Base-by-base conservation (phyloP, 2,329 filamentous ascomycete species). In the Fusarium chuoi region DNA sequence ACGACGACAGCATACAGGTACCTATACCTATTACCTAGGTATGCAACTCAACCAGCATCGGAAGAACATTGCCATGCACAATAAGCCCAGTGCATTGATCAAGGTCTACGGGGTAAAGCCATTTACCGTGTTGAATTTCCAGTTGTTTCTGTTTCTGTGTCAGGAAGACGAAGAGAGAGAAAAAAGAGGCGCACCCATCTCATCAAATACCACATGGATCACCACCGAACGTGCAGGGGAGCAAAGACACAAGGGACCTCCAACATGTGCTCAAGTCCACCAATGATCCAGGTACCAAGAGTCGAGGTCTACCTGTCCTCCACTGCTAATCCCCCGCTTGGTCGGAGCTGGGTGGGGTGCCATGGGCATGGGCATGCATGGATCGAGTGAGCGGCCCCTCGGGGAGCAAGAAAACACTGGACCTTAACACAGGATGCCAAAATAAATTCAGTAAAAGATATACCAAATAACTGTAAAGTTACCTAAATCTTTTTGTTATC, bases 261-360 rank as follows among this genome's bases (percentile, higher is more conserved):
- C 65, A 51, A 70, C 73, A 66, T 65, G 56, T 68, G 68, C 56
- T 58, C 62, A 60, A 67, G 52, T 61, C 75, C 73, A 76, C 75
- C 71, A 75, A 74, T 72, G 45, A 51, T 54, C 63, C 68, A 72
- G 71, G 73, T 74, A 74, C 75, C 62, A 62, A 68, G 60, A 62
- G 48, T 72, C 51, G n/a, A 24, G 24, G 55, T 48, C 55, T 44
- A 61, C 46, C 45, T 54, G 54, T 61, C 60, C 42, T 63, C 58
- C 58, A 54, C 58, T 70, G 48, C 61, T 57, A 62, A 58, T 65
- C 65, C 64, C 75, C 61, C 72, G 66, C 67, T 72, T 62, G 58
- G 72, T 73, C 63, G 65, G 56, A 55, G 57, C 62, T 61, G 58
- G 56, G 56, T 67, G 62, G 62, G 57, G 68, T 70, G 62, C 46